Base-by-base conservation (phyloP, 768 basidiomycete species). In the Clathrus columnatus region DNA sequence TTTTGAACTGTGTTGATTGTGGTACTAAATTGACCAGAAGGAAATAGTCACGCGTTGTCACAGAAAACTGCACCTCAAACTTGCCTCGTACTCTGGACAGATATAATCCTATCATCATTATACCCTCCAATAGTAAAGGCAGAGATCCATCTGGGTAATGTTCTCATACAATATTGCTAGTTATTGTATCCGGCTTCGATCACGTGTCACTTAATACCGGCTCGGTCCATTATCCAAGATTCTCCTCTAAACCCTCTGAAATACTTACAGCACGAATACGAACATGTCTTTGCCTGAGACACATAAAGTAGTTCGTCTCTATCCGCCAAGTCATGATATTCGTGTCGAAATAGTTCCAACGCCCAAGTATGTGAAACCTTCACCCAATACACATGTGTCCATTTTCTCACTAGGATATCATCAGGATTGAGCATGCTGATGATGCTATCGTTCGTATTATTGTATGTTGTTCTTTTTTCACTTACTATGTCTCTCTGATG, bases 401-500 rank as follows among this genome's bases (percentile, higher is more conserved):
- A 43, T 51, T 8, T 51, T 51, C 18, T 30, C 48, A 6, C 21
- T 53, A 28, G 49, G 24, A 17, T 59, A 18, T 3, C 20, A 30
- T 7, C 57, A 87, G 86, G 56, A 81, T 90, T 47, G 72, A 80
- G 56, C 74, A 87, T 58, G 79, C 84, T 0, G 87, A 90, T 64
- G 86, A 89, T 70, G 87, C 79, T 1, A 85, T 91, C 45, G 76
- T 90, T 52, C 87, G 83, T 72, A 78, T 88, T 51, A 79, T 76
- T 68, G 87, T 82, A 59, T 51, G 74, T 61, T 21, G 10, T 48
- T 44, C 32, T 41, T 8, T n/a, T 18, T 28, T 8, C 6, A 14
- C 20, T 20, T 23, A 32, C 28, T n/a, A 10, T 5, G 18, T 7
- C 14, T 18, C 10, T 5, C 11, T 10, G 24, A 10, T 17, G 23